Conservation (phyloP, 2,329 filamentous ascomycete genomes). For the Fusarium clavum region DNA sequence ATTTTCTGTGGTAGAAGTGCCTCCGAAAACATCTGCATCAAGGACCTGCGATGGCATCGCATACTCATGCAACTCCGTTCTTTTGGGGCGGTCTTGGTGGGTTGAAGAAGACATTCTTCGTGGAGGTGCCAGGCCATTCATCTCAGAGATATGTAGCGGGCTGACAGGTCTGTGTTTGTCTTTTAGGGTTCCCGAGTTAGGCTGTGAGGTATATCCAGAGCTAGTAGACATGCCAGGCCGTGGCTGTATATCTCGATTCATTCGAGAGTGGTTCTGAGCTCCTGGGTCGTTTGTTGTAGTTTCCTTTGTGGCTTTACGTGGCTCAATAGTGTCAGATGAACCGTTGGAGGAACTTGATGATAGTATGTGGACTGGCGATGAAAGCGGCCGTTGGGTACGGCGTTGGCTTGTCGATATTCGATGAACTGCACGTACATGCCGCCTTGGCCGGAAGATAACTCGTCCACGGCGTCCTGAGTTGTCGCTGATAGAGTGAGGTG, state of each 20-base stretch:
- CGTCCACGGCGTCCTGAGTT: conserved; percentile 45
- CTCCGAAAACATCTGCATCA: conserved; percentile 28
- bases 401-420: conserved; percentile 15
- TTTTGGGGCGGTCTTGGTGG: neutral
- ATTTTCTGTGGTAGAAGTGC: conserved; percentile 42
- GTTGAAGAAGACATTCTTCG: neutral
- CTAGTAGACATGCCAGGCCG: neutral
- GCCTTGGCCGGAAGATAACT: conserved; percentile 45
- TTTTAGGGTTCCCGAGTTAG: neutral
- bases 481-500: conserved; percentile 14
- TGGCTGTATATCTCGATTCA: neutral
- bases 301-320: neutral
- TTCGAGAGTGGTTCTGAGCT: neutral
- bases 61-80: neutral
- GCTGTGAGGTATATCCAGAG: neutral
- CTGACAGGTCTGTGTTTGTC: neutral
- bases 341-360: neutral
- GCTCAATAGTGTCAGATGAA: neutral
- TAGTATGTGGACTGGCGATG: conserved; percentile 1
- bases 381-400: conserved; percentile 1
- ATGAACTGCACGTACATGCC: conserved; percentile 40
- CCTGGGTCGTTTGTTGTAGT: neutral
- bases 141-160: neutral
- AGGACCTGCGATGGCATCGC: neutral
- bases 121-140: neutral